phyloP scores from a whole-genome alignment of 176 grass and related monocot genomes.

The Eremochloa ophiuroides region DNA sequence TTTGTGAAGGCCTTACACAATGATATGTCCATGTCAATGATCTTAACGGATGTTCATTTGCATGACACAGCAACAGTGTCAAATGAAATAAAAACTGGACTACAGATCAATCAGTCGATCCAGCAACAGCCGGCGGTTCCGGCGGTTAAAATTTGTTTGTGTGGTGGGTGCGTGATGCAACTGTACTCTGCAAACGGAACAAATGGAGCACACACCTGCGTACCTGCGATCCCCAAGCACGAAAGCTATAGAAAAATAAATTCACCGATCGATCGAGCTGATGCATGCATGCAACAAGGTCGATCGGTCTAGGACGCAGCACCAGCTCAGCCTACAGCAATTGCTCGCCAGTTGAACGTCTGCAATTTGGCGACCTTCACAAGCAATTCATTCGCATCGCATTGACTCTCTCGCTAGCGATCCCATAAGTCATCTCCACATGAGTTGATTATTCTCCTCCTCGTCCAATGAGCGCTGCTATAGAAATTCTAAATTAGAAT shows the following conservation, averaged over 20 bases:
- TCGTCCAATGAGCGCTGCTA: not conserved
- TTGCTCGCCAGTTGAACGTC: not conserved
- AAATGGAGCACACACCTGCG: slow-evolving; percentile 26
- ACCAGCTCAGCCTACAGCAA: not conserved
- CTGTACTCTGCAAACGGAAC: not conserved
- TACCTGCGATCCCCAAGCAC: not conserved
- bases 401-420: not conserved
- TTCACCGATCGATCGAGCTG: not conserved
- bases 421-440: not conserved
- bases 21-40: not conserved
- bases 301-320: not conserved
- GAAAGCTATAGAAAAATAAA: not conserved
- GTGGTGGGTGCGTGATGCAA: not conserved
- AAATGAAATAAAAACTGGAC: not conserved
- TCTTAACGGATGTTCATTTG: not conserved
- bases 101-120: slow-evolving; percentile 5
- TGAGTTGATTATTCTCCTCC: not conserved
- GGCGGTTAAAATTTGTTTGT: not conserved
- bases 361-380: slow-evolving; percentile 21
- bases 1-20: no score
- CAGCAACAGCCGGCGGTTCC: not conserved
- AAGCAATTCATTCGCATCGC: not conserved
- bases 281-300: not conserved
- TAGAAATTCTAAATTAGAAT: not conserved
- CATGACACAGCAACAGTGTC: not conserved